Evolutionary conservation across 2,329 filamentous ascomycete species (phyloP), one percentile per base, ranked within the genome.

Genomic region (Akanthomyces muscarius): DNA sequence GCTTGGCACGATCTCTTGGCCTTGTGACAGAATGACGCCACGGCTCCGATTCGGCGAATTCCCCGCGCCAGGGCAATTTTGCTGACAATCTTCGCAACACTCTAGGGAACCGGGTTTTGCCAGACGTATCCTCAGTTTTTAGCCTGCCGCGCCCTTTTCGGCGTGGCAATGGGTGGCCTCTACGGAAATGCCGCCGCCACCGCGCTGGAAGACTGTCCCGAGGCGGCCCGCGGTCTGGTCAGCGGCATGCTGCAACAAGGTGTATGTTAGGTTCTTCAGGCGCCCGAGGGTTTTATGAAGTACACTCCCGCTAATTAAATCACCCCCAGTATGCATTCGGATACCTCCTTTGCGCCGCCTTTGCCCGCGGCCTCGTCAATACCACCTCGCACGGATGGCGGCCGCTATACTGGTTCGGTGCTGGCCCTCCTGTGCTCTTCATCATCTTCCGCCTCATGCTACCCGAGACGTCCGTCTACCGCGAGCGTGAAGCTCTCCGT

Each of bases 361-460:
- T 90, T 67, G 75, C 84, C 13, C 80, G 86, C 8, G 91, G 81
- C 5, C 82, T 95, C 7, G 85, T 93, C 56, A 78, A 90, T 73
- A 95, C 91, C 1, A 94, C 91, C 0, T 74, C 86, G 1, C 88
- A 96, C 71, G 87, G 83, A 59, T 97, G 92, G 92, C 82, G 92
- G 8, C 91, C 92, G 0, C 80, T 96, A 0, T 96, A 88, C 80
- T 97, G 92, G 92, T 96, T 96, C 73, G 92, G 88, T 14, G 91
- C 92, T 6, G 84, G 88, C 44, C 90, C 91, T 0, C 92, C 92
- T 0, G 82, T 92, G 2, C 74, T 96, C 38, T 89, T 96, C 75
- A 96, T 96, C 71, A 70, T 86, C 61, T 92, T 90, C 80, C 88
- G 92, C 41, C 78, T 94, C 25, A 86, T 83, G 72, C 81, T 97